These are phyloP conservation scores for Fragaria nilgerrensis DNA, from an alignment of 306 rosid species.

Conservation along the genomic window DNA sequence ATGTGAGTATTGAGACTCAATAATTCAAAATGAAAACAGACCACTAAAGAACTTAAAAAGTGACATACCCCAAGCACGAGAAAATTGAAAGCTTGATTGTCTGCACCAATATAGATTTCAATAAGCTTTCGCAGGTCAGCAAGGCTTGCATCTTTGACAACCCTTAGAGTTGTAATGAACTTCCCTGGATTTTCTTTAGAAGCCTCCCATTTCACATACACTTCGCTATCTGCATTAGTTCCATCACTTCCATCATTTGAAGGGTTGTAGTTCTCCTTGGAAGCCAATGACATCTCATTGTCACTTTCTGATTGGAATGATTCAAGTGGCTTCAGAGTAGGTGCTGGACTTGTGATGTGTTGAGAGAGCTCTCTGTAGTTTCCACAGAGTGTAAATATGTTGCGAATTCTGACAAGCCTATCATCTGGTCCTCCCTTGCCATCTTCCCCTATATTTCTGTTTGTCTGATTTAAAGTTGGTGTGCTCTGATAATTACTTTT, in stretches of 20 bases:
- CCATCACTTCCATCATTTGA: conserved; percentile 12
- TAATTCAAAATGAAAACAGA: not conserved
- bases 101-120: conserved; percentile 21
- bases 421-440: conserved; percentile 43
- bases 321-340: conserved; percentile 33
- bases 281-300: conserved; percentile 3
- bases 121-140: conserved; percentile 23
- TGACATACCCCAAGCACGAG: conserved; percentile 17
- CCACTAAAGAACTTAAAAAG: not conserved
- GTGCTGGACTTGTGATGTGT: conserved; percentile 40
- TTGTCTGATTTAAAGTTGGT: conserved; percentile 19
- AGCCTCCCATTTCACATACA: conserved; percentile 29
- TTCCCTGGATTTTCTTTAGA: conserved; percentile 30
- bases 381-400: conserved; percentile 92
- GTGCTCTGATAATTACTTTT: conserved; percentile 18
- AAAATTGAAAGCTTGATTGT: conserved; percentile 24
- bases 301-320: conserved; percentile 10
- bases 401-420: conserved; percentile 53
- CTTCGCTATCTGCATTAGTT: conserved; percentile 11
- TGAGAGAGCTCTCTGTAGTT: conserved; percentile 84
- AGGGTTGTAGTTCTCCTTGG: conserved; percentile 29
- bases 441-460: conserved; percentile 39
- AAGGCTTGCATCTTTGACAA: conserved; percentile 19
- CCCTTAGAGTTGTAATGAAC: conserved; percentile 14
- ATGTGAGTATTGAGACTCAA: not conserved